These are phyloP conservation scores for Mycena vulgaris DNA, from an alignment of 768 basidiomycete species.

Conservation along the genomic window DNA sequence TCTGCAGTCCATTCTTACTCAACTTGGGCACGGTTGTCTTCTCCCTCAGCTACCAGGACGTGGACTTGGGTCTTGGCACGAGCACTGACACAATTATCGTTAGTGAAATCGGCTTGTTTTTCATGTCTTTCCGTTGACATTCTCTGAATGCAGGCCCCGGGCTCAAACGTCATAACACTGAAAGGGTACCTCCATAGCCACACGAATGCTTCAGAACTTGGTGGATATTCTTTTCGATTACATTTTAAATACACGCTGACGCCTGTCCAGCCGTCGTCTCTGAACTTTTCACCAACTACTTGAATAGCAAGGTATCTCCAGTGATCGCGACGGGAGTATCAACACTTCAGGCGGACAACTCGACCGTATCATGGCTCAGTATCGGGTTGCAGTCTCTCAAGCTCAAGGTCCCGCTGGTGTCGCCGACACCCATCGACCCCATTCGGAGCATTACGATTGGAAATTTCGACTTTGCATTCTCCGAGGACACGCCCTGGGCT, in stretches of 20 bases:
- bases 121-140: slow-evolving; percentile 20
- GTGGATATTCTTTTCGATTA: neutral
- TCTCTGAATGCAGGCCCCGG: slow-evolving; percentile 57
- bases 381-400: slow-evolving; percentile 69
- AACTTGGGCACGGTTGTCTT: slow-evolving; percentile 79
- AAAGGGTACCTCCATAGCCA: slow-evolving; percentile 71
- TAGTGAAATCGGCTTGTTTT: slow-evolving; percentile 39
- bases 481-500: slow-evolving; percentile 66
- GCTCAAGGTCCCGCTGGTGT: slow-evolving; percentile 76
- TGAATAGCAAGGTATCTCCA: slow-evolving; percentile 73
- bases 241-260: slow-evolving; percentile 12
- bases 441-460: slow-evolving; percentile 78
- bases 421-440: slow-evolving; percentile 67
- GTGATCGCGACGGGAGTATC: slow-evolving; percentile 75
- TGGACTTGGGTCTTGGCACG: slow-evolving; percentile 70
- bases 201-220: slow-evolving; percentile 47
- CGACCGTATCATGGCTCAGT: slow-evolving; percentile 77
- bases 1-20: slow-evolving; percentile 74
- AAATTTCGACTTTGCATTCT: slow-evolving; percentile 70
- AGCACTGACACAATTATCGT: slow-evolving; percentile 69
- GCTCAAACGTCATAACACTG: slow-evolving; percentile 72
- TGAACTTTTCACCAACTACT: slow-evolving; percentile 77
- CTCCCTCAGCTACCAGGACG: slow-evolving; percentile 69
- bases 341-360: slow-evolving; percentile 70
- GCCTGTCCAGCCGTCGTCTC: slow-evolving; percentile 65